These are phyloP conservation scores for Pseudogymnoascus sp. DNA, from an alignment of 2,329 filamentous ascomycete genomes.

Conservation along the genomic window DNA sequence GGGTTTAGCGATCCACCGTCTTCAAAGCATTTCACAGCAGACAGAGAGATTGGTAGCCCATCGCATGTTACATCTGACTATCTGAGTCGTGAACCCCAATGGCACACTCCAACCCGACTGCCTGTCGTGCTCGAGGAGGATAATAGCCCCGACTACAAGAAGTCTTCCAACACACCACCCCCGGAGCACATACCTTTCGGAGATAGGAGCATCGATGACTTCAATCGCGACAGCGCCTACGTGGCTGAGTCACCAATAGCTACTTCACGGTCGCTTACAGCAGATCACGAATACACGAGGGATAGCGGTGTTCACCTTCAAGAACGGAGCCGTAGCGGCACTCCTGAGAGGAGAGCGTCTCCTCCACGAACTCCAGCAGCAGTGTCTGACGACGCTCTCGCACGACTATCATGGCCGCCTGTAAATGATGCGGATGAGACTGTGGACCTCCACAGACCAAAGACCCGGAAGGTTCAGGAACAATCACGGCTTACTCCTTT, in stretches of 20 bases:
- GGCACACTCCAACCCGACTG: slow-evolving; percentile 1
- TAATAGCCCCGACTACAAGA: neutral
- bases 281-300: neutral
- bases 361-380: slow-evolving; percentile 19
- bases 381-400: slow-evolving; percentile 28
- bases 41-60: neutral
- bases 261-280: neutral
- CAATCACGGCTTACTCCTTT: slow-evolving; percentile 13
- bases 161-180: neutral
- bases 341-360: slow-evolving; percentile 16
- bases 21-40: neutral
- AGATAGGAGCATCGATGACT: slow-evolving; percentile 23
- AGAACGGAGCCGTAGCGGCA: slow-evolving; percentile 33
- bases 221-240: slow-evolving; percentile 43
- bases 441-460: slow-evolving; percentile 32
- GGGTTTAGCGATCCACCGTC: neutral
- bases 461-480: slow-evolving; percentile 1
- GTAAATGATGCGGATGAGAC: slow-evolving; percentile 38
- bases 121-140: slow-evolving; percentile 6
- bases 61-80: slow-evolving; percentile 4
- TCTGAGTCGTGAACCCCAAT: neutral
- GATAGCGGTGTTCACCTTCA: slow-evolving; percentile 51
- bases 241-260: slow-evolving; percentile 36
- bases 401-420: slow-evolving; percentile 31
- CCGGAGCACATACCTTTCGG: neutral